A percentile compares a stretch with the other conserved stretches of the same genome.
Conservation (phyloP, 306 rosid genomes). For the Erythrophleum fordii region DNA sequence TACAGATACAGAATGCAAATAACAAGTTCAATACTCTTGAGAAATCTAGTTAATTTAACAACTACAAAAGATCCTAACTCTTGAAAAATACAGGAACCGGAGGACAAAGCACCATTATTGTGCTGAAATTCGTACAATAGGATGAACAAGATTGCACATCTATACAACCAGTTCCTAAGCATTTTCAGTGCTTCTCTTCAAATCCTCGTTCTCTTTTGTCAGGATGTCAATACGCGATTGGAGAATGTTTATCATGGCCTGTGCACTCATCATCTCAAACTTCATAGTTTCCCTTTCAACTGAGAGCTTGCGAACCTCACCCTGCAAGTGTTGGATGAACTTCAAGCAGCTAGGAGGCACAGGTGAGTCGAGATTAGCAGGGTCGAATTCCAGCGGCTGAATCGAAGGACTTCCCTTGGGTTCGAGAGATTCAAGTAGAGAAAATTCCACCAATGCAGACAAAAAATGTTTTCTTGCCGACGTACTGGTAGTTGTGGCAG, state of each 20-base stretch:
- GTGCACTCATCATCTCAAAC: slow-evolving; percentile 90
- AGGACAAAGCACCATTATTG: slow-evolving; percentile 33
- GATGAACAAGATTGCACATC: slow-evolving; percentile 6
- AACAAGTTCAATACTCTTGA: slow-evolving; percentile 33
- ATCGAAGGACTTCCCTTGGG: slow-evolving; percentile 54
- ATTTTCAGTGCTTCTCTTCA: slow-evolving; percentile 52
- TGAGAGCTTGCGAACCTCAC: slow-evolving; percentile 65
- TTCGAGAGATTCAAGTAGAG: slow-evolving; percentile 79
- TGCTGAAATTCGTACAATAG: slow-evolving; percentile 34
- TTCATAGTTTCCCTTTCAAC: slow-evolving; percentile 80
- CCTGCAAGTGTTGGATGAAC: slow-evolving; percentile 70
- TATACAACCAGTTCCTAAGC: slow-evolving; percentile 29
- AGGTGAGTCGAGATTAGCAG: slow-evolving; percentile 49
- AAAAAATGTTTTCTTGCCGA: slow-evolving; percentile 71
- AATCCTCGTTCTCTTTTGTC: slow-evolving; percentile 68
- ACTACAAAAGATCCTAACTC: slow-evolving; percentile 42
- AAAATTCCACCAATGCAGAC: slow-evolving; percentile 89
- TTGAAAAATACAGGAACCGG: slow-evolving; percentile 32
- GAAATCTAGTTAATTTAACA: slow-evolving; percentile 41
- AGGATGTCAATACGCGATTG: slow-evolving; percentile 70
- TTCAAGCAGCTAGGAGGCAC: slow-evolving; percentile 74
- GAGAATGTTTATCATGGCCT: slow-evolving; percentile 82
- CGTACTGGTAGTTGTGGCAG: slow-evolving; percentile 33
- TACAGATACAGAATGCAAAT: slow-evolving; percentile 33
- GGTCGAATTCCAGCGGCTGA: slow-evolving; percentile 53